Evolutionary conservation across 2,329 filamentous ascomycete species (phyloP).

Genomic region (Epichloe hybrida): DNA sequence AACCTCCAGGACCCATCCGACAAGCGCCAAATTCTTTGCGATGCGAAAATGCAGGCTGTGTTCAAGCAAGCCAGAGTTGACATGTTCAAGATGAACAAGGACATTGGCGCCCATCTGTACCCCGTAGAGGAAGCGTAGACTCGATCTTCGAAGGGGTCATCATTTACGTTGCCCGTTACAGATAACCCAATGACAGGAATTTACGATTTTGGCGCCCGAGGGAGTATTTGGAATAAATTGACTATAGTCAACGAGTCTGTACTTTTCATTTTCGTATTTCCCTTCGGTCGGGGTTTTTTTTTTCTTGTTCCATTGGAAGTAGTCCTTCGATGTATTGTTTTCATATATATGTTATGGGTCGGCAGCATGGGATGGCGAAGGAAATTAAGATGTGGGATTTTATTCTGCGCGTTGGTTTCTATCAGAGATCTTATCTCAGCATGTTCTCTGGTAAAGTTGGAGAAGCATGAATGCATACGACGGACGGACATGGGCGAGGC

Average conservation of each 20-base stretch:
- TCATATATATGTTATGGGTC: not conserved
- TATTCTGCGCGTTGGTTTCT: not conserved
- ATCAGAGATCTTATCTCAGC: not conserved
- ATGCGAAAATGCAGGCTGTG: conserved; percentile 79
- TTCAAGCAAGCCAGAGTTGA: conserved; percentile 87
- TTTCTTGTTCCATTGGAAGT: not conserved
- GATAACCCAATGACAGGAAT: not conserved
- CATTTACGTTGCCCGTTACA: not conserved
- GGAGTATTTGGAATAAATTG: conserved; percentile 3
- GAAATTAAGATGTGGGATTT: not conserved
- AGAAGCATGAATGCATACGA: not conserved
- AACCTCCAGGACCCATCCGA: conserved; percentile 83
- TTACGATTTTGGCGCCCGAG: conserved; percentile 6
- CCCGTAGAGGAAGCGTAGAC: conserved; percentile 55
- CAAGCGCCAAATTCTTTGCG: conserved; percentile 85
- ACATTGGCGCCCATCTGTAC: conserved; percentile 80
- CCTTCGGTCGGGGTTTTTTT: not conserved
- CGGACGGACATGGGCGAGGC: too few relatives aligned
- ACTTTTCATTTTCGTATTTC: conserved; percentile 1
- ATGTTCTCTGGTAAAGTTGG: not conserved
- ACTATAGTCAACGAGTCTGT: not conserved
- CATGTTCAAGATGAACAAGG: conserved; percentile 99
- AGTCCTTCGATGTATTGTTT: not conserved
- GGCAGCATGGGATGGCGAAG: conserved; percentile 7
- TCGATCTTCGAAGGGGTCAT: not conserved